Conservation (phyloP, 1,284 basidiomycete genomes). For the Apiotrichum brassicae region DNA sequence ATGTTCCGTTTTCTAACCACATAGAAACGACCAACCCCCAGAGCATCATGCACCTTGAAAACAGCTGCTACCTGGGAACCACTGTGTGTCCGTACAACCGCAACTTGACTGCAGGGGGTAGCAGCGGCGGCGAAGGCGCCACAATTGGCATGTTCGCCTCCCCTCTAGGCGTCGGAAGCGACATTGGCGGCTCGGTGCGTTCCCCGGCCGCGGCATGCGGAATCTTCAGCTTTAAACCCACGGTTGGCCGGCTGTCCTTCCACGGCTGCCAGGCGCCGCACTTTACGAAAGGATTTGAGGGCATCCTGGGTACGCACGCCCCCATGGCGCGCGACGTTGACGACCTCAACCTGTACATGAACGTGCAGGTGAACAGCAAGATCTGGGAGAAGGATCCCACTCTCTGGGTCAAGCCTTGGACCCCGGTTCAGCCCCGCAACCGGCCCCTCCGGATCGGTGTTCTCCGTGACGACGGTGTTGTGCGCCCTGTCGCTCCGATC, state of each 20-base stretch:
- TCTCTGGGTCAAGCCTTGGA: neutral
- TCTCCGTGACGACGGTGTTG: conserved; percentile 45
- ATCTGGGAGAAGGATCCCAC: conserved; percentile 23
- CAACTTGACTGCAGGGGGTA: conserved; percentile 42
- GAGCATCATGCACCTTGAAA: conserved; percentile 30
- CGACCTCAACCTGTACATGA: conserved; percentile 41
- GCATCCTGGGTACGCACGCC: conserved; percentile 33
- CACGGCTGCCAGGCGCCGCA: conserved; percentile 24
- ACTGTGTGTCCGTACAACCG: conserved; percentile 46
- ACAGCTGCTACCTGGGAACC: conserved; percentile 29
- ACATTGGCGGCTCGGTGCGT: conserved; percentile 45
- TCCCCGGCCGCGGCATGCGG: conserved; percentile 35
- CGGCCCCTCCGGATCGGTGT: conserved; percentile 38
- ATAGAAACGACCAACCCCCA: conserved; percentile 22
- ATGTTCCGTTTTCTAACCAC: no score
- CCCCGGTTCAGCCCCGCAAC: neutral
- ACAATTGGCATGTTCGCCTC: conserved; percentile 40
- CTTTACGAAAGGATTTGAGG: conserved; percentile 26
- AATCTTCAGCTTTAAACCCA: conserved; percentile 42
- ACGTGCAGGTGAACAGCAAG: conserved; percentile 27
- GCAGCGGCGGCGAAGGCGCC: conserved; percentile 47
- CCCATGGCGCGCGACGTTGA: conserved; percentile 36
- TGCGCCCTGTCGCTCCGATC: conserved; percentile 43
- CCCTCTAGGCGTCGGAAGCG: conserved; percentile 38
- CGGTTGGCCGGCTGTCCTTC: conserved; percentile 33